Conservation (phyloP, 495 filamentous ascomycete genomes). For the Aspergillus homomorphus region DNA sequence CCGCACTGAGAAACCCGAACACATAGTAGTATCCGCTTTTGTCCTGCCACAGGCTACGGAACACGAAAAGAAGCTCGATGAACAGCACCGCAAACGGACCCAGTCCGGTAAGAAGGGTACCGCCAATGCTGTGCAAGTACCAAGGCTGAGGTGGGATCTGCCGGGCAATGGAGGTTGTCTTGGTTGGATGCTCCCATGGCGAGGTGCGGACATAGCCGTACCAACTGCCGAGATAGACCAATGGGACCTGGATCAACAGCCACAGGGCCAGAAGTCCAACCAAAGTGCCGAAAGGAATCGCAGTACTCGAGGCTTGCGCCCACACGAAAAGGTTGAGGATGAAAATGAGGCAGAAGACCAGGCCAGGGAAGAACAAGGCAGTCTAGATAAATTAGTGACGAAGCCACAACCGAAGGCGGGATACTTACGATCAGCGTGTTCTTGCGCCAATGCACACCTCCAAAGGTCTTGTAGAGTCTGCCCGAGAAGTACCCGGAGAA, state of each 20-base stretch:
- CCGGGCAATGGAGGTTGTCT: slow-evolving; percentile 68
- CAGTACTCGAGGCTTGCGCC: slow-evolving; percentile 88
- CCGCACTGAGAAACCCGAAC: slow-evolving; percentile 82
- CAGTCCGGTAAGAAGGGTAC: slow-evolving; percentile 72
- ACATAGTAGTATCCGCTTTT: slow-evolving; percentile 95
- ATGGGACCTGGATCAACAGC: slow-evolving; percentile 85
- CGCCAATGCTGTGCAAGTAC: slow-evolving; percentile 64
- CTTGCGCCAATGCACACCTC: slow-evolving; percentile 72
- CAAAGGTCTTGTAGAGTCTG: slow-evolving; percentile 82
- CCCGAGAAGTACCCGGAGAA: slow-evolving; percentile 94
- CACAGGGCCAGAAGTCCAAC: slow-evolving; percentile 75
- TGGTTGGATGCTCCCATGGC: slow-evolving; percentile 85
- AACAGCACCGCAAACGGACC: slow-evolving; percentile 92
- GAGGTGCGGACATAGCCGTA: slow-evolving; percentile 64
- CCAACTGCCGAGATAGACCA: slow-evolving; percentile 85
- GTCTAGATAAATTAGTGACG: slow-evolving; percentile 47
- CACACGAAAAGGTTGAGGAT: slow-evolving; percentile 91
- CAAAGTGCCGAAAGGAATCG: slow-evolving; percentile 84
- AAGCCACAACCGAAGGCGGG: not conserved
- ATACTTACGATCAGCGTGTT: slow-evolving; percentile 67
- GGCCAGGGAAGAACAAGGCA: slow-evolving; percentile 77
- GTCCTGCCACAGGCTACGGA: slow-evolving; percentile 87
- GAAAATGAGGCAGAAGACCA: slow-evolving; percentile 76
- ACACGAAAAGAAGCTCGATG: slow-evolving; percentile 89
- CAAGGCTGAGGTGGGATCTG: slow-evolving; percentile 78